These are phyloP conservation scores for Lomentospora prolificans DNA, from an alignment of 2,329 filamentous ascomycete species.

Conservation along the genomic window DNA sequence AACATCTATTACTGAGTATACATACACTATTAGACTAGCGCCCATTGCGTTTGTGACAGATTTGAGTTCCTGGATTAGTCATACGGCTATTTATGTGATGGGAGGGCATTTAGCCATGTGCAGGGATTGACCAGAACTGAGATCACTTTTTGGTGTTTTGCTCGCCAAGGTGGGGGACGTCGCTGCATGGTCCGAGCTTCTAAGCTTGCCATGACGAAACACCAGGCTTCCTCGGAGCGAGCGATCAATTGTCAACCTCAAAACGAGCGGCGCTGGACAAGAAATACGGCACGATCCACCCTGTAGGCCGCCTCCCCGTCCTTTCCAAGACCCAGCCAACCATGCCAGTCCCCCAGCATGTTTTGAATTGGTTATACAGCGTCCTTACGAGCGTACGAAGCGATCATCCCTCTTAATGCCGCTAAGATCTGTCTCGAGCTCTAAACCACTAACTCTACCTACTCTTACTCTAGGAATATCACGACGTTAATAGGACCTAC, in stretches of 20 bases:
- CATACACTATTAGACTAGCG: too few species aligned
- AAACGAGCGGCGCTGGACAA: not conserved
- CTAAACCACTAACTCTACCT: constrained; percentile 8
- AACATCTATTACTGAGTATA: too few species aligned
- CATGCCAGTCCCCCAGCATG: constrained; percentile 74
- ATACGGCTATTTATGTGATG: too few species aligned
- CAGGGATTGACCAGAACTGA: too few species aligned
- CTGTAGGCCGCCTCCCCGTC: not conserved
- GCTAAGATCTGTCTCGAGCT: constrained; percentile 9
- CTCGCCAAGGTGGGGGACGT: not conserved
- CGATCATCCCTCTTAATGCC: constrained; percentile 4
- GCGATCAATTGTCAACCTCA: not conserved
- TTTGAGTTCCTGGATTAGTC: too few species aligned
- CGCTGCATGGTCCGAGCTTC: not conserved
- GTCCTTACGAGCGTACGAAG: constrained; percentile 63
- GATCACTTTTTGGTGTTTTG: too few species aligned
- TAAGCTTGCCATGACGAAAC: constrained; percentile 1
- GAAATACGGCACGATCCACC: not conserved
- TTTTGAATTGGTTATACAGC: constrained; percentile 92
- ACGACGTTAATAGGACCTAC: constrained; percentile 86
- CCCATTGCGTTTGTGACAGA: too few species aligned
- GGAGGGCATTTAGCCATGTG: too few species aligned
- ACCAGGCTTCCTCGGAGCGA: not conserved
- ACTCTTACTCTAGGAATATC: constrained; percentile 64
- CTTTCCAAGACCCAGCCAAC: constrained; percentile 14